Evolutionary conservation across 768 basidiomycete genomes (phyloP).

Genomic region (Tylopilus vinaceipallidus): DNA sequence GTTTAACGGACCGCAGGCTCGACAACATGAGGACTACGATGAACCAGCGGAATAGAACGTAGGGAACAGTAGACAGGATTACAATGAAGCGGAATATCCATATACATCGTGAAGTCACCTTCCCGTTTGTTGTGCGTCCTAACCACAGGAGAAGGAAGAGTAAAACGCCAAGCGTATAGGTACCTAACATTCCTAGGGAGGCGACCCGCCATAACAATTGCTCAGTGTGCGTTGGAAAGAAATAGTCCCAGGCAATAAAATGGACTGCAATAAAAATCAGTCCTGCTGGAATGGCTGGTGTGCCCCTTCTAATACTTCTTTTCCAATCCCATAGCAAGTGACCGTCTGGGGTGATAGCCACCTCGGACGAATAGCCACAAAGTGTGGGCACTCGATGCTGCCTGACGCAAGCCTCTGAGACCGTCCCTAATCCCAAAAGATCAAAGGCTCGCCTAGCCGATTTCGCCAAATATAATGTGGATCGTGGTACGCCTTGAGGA

Average conservation of each 20-base stretch:
- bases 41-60: background rate
- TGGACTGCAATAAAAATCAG: background rate
- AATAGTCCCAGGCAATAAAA: background rate
- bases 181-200: background rate
- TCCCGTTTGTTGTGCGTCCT: too few species aligned
- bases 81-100: background rate
- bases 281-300: background rate
- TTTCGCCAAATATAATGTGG: background rate
- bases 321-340: background rate
- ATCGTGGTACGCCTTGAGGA: background rate
- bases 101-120: background rate
- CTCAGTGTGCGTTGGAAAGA: background rate
- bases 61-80: background rate
- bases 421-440: background rate
- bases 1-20: background rate
- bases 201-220: background rate
- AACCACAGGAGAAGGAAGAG: background rate
- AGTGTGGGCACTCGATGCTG: background rate
- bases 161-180: background rate
- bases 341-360: background rate
- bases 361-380: background rate
- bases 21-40: background rate
- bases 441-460: background rate
- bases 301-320: too few species aligned
- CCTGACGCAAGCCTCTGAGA: background rate